Evolutionary conservation across 441 rosid species (phyloP).

Genomic region (Adansonia gregorii): DNA sequence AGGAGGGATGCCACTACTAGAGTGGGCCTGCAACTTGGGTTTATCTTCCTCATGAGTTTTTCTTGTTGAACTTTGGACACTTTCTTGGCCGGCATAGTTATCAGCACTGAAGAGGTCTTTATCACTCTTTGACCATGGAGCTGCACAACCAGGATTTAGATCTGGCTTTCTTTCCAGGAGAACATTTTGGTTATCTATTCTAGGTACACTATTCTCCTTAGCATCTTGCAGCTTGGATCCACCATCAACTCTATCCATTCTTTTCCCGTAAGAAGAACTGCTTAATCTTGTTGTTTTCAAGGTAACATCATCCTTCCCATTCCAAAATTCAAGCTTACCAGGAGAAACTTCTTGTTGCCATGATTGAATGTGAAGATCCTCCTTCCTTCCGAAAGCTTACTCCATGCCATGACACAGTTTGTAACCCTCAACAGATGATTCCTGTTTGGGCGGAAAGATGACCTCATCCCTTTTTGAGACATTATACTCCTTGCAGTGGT

Average conservation of each 20-base stretch:
- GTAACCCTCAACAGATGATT: constrained; percentile 27
- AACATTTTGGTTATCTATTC: constrained; percentile 36
- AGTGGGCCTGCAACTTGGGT: constrained; percentile 41
- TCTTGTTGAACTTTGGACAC: constrained; percentile 30
- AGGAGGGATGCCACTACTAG: constrained; percentile 65
- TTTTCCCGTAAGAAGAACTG: constrained; percentile 49
- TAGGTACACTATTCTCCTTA: constrained; percentile 44
- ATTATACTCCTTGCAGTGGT: constrained; percentile 30
- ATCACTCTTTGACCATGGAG: constrained; percentile 35
- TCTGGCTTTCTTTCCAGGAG: constrained; percentile 33
- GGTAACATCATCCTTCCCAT: constrained; percentile 44
- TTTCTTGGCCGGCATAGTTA: constrained; percentile 32
- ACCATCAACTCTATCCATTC: constrained; percentile 33
- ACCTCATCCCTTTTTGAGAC: constrained; percentile 36
- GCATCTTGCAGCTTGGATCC: constrained; percentile 40
- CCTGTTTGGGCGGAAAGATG: constrained; percentile 31
- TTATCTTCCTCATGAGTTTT: constrained; percentile 42
- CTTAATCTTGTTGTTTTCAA: constrained; percentile 48
- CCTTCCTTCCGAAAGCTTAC: constrained; percentile 33
- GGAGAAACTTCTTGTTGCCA: constrained; percentile 41
- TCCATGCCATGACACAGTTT: constrained; percentile 38
- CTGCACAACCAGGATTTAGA: constrained; percentile 33
- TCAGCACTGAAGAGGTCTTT: constrained; percentile 35
- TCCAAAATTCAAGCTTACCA: constrained; percentile 42
- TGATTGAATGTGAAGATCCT: constrained; percentile 37